These are phyloP conservation scores for Laguncularia racemosa DNA, from an alignment of 345 rosid genomes.

Conservation along the genomic window DNA sequence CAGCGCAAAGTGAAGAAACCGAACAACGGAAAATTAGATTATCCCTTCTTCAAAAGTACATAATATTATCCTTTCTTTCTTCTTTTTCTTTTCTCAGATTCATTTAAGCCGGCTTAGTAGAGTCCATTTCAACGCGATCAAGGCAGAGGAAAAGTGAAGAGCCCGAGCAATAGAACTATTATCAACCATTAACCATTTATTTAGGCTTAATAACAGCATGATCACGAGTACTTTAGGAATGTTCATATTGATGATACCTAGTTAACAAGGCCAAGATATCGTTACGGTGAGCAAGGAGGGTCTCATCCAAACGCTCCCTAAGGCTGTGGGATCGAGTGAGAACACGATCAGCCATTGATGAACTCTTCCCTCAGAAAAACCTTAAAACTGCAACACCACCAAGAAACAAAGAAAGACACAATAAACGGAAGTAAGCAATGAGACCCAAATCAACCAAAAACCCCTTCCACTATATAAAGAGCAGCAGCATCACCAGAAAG, in stretches of 20 bases:
- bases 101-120: no score
- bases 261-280: slow-evolving; percentile 66
- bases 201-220: no score
- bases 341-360: slow-evolving; percentile 42
- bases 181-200: no score
- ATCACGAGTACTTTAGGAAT: no score
- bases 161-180: no score
- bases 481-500: neutral
- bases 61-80: no score
- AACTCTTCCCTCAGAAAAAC: neutral
- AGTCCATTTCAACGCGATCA: no score
- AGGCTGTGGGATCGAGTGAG: slow-evolving; percentile 61
- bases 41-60: no score
- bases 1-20: no score
- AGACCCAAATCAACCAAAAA: slow-evolving; percentile 2
- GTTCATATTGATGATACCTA: slow-evolving; percentile 24
- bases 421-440: neutral
- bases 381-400: neutral
- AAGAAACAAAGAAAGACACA: neutral
- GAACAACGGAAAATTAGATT: no score
- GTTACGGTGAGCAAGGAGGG: slow-evolving; percentile 58
- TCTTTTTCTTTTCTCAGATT: no score
- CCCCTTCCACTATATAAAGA: slow-evolving; percentile 5
- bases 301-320: slow-evolving; percentile 68
- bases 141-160: no score